Percentiles rank a stretch among this genome's conserved stretches.
phyloP scores from a whole-genome alignment of 1,284 basidiomycete species.

The Omphalotus olearius region DNA sequence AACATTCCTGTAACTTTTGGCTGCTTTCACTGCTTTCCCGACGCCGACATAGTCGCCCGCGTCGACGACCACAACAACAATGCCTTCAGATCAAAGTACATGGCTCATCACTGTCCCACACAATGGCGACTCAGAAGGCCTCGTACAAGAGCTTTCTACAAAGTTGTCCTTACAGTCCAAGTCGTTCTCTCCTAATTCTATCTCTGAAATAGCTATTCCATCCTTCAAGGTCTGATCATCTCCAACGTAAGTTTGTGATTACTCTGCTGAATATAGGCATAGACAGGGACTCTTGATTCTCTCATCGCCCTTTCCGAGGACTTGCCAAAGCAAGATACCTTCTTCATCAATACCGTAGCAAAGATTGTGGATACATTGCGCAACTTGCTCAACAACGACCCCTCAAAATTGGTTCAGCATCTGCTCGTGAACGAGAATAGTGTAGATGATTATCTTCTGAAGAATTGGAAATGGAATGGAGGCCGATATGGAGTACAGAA shows the following conservation, averaged over 20 bases:
- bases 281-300: slow-evolving; percentile 94
- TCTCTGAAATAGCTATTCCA: slow-evolving; percentile 63
- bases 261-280: slow-evolving; percentile 15
- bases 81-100: slow-evolving; percentile 85
- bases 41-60: too few species aligned
- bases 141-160: slow-evolving; percentile 56
- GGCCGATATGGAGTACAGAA: slow-evolving; percentile 82
- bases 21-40: too few species aligned
- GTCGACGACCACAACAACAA: slow-evolving; percentile 23
- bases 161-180: slow-evolving; percentile 57
- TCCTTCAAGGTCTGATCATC: slow-evolving; percentile 64
- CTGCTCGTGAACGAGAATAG: slow-evolving; percentile 79
- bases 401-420: slow-evolving; percentile 79
- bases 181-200: slow-evolving; percentile 37
- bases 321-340: slow-evolving; percentile 88
- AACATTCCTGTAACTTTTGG: too few species aligned
- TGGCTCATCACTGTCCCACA: slow-evolving; percentile 76
- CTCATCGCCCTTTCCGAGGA: slow-evolving; percentile 90
- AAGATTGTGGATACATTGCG: slow-evolving; percentile 96
- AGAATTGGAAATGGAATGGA: slow-evolving; percentile 86
- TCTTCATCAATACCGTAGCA: slow-evolving; percentile 83
- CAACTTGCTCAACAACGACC: slow-evolving; percentile 87
- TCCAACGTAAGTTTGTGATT: slow-evolving; percentile 12
- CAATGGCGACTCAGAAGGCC: slow-evolving; percentile 70
- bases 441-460: slow-evolving; percentile 79